Evolutionary conservation across 75 land plant species (phyloP), one percentile per base, ranked within the genome.

Genomic region (Cryptomeria japonica): DNA sequence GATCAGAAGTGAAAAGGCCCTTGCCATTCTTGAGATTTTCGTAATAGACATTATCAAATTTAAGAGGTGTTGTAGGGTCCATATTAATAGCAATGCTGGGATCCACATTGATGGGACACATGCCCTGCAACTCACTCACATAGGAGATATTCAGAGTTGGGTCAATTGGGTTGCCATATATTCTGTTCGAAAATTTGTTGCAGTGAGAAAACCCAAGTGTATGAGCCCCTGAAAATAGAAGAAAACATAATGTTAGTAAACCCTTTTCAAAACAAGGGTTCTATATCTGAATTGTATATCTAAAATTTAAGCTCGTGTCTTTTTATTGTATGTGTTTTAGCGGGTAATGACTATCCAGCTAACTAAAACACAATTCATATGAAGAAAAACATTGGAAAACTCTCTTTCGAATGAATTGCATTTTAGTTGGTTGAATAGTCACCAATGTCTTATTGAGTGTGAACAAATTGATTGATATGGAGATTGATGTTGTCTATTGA

Each of bases 1-100:
- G 80, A 84, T 96, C 98, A 6, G 98, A 96, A 3, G 89, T 91
- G 86, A 96, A 89, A 47, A 96, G 86, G 3, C 98, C 98, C 84
- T 87, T 89, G 2, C 92, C 90, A 6, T 47, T 56, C 25, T 90
- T 86, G 55, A 95, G 88, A 86, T 96, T 94, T 86, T 89, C 36
- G 92, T 86, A 96, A 86, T 92, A 96, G 9, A 79, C 80, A 78
- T 96, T 96, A 86, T 96, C 98, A 79, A 96, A 96, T n/a, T 73
- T 79, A 22, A 16, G 70, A 16, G 98, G 94, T 1, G 98, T 89
- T 44, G 38, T 49, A 25, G 92, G 90, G 84, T 96, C 97, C 87
- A 94, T 86, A 90, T 89, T 85, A 47, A 94, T 51, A 85, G 94
- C 94, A 4, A 94, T 86, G 32, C 38, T 87, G 14, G 97, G 97